Evolutionary conservation across 129 eudicot species (phyloP).

Genomic region (Calendula officinalis): DNA sequence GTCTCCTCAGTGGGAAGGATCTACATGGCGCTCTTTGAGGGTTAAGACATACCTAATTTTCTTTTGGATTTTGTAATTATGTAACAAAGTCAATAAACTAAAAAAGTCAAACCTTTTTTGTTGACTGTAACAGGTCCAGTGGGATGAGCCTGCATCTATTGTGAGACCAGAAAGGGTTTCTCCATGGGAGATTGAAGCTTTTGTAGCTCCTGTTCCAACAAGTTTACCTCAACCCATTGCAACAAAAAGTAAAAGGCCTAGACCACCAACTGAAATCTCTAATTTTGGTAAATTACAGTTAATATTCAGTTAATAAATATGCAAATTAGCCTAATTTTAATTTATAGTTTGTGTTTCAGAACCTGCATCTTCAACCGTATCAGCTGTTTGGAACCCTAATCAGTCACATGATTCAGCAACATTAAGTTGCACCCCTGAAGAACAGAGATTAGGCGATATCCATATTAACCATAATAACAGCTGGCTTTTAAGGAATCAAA

Average conservation of each 20-base stretch:
- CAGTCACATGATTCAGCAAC: conserved; percentile 40
- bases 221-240: conserved; percentile 32
- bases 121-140: conserved; percentile 58
- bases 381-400: conserved; percentile 44
- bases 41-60: conserved; percentile 29
- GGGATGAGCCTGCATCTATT: conserved; percentile 86
- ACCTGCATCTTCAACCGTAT: conserved; percentile 39
- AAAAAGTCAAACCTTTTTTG: conserved; percentile 4
- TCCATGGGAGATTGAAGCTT: conserved; percentile 77
- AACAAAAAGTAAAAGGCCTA: conserved; percentile 41
- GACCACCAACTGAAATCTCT: conserved; percentile 42
- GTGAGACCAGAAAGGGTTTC: conserved; percentile 85
- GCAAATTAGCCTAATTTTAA: conserved; percentile 12
- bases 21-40: conserved; percentile 81
- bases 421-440: too few species aligned
- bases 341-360: conserved; percentile 34
- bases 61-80: not conserved
- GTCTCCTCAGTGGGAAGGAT: conserved; percentile 67
- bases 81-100: not conserved
- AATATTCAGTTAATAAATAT: not conserved
- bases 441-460: too few species aligned
- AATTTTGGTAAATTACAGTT: conserved; percentile 40
- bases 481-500: conserved; percentile 27
- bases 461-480: conserved; percentile 20
- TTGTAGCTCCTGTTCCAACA: conserved; percentile 52